Percentiles rank a stretch among this genome's conserved stretches.
Conservation (phyloP, 2,329 filamentous ascomycete species). For the Cordyceps cateniannulata region DNA sequence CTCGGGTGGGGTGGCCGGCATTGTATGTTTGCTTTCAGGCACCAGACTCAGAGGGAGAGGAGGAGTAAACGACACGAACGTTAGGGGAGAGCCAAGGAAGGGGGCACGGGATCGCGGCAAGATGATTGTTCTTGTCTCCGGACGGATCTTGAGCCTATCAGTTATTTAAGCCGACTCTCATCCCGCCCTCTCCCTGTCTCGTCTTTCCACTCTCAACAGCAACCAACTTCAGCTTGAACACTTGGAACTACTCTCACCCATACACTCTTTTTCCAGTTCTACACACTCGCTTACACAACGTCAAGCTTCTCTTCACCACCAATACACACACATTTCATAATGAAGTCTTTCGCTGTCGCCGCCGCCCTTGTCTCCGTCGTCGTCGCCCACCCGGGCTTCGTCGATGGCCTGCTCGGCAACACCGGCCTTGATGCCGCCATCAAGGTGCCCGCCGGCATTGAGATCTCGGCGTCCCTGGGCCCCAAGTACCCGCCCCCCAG, state of each 20-base stretch:
- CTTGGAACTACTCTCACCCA: constrained; percentile 13
- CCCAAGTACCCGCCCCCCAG: constrained; percentile 20
- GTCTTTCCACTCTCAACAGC: background rate
- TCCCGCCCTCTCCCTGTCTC: background rate
- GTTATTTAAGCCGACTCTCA: constrained; percentile 9
- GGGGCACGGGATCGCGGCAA: background rate
- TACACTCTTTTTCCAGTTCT: constrained; percentile 14
- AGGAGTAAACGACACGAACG: background rate
- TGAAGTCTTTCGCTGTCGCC: constrained; percentile 20
- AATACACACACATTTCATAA: constrained; percentile 18
- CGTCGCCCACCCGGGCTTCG: constrained; percentile 5
- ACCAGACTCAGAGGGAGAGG: background rate
- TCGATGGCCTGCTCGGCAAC: background rate
- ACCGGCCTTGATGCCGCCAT: constrained; percentile 2
- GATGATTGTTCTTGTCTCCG: background rate
- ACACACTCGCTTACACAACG: background rate
- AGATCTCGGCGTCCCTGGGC: constrained; percentile 10
- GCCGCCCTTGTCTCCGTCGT: constrained; percentile 14
- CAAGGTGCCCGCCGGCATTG: constrained; percentile 11
- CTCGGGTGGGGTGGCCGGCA: background rate
- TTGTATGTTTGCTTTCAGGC: background rate
- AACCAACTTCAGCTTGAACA: constrained; percentile 13
- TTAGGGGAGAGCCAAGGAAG: background rate
- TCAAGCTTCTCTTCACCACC: constrained; percentile 7
- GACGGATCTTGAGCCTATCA: background rate